Percentiles rank a stretch among this genome's conserved stretches.
Evolutionary conservation across 495 filamentous ascomycete species (phyloP).

Genomic region (Podospora fimiseda): DNA sequence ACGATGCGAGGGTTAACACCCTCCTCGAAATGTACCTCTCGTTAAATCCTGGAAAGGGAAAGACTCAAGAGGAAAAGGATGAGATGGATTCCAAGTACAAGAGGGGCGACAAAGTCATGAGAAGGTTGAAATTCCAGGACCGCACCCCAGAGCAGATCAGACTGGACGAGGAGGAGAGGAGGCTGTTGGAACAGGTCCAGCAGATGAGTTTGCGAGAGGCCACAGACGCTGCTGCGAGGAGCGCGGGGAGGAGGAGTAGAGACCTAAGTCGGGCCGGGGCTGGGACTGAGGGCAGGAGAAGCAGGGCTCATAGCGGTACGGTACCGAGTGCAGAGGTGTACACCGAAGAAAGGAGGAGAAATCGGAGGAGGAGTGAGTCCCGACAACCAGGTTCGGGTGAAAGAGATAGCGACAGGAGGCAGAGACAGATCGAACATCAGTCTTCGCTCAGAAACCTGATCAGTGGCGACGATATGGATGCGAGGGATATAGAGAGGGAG

Average conservation of each 20-base stretch:
- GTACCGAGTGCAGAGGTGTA: conserved; percentile 25
- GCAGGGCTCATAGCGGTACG: conserved; percentile 23
- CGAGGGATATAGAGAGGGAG: conserved; percentile 59
- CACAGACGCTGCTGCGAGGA: conserved; percentile 6
- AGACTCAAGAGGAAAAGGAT: conserved; percentile 59
- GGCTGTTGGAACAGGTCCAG: conserved; percentile 63
- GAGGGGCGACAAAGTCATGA: conserved; percentile 70
- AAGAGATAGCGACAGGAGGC: conserved; percentile 31
- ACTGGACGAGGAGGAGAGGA: conserved; percentile 58
- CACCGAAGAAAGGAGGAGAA: conserved; percentile 25
- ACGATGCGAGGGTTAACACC: conserved; percentile 77
- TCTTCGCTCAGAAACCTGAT: conserved; percentile 77
- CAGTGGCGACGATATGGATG: conserved; percentile 66
- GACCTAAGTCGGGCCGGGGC: conserved; percentile 10
- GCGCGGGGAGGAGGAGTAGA: conserved; percentile 3
- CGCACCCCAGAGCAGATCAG: conserved; percentile 40
- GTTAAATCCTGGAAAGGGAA: conserved; percentile 65
- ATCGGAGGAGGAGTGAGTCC: conserved; percentile 30
- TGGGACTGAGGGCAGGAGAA: conserved; percentile 16
- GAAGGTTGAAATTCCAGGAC: conserved; percentile 41
- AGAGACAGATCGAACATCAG: conserved; percentile 68
- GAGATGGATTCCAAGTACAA: conserved; percentile 65
- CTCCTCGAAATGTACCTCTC: conserved; percentile 73
- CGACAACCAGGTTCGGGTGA: conserved; percentile 31
- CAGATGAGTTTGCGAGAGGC: conserved; percentile 66